Evolutionary conservation across 331 rosid species (phyloP), one percentile per base, ranked within the genome.

Genomic region (Dryas integrifolia): DNA sequence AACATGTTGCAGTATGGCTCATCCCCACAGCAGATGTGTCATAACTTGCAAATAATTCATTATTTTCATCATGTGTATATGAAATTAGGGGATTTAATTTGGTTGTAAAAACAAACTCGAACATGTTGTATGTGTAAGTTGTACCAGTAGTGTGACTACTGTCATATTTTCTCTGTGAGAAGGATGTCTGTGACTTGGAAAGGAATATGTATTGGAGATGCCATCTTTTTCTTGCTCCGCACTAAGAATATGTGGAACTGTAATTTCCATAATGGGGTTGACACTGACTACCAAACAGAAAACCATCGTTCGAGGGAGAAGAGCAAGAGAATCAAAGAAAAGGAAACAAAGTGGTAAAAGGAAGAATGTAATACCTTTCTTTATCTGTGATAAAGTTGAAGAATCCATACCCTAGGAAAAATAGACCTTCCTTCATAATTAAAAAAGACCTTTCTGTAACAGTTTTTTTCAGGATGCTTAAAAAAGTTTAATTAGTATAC

Each of bases 351-450:
- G 79, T 63, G 80, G 53, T 69, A 67, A 83, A 69, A 80, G 83
- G 65, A 45, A 85, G 98, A 94, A 89, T 89, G 82, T 65, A 79
- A 88, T 91, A 75, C 90, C 86, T 77, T 81, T 82, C 92, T 89
- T 85, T 84, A 69, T 76, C 68, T 5, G 55, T 79, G 81, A 84
- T 76, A 88, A 86, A 83, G 87, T 79, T 75, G 85, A 86, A 85
- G 91, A 88, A 89, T 87, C 90, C 65, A 73, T 69, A 48, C 82
- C 90, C 77, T 77, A n/a, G 66, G 21, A 81, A 84, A 83, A 72
- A 80, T 76, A 21, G 45, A 77, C 83, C 80, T 80, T 77, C 64
- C 80, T 58, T 74, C 47, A 57, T 65, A 71, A 21, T 21, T 21
- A 21, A 21, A 21, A 21, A 21, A 21, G 24, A 21, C 24, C 58